Conservation (phyloP, 352 stramenopile species). For the Phytophthora vignae region DNA sequence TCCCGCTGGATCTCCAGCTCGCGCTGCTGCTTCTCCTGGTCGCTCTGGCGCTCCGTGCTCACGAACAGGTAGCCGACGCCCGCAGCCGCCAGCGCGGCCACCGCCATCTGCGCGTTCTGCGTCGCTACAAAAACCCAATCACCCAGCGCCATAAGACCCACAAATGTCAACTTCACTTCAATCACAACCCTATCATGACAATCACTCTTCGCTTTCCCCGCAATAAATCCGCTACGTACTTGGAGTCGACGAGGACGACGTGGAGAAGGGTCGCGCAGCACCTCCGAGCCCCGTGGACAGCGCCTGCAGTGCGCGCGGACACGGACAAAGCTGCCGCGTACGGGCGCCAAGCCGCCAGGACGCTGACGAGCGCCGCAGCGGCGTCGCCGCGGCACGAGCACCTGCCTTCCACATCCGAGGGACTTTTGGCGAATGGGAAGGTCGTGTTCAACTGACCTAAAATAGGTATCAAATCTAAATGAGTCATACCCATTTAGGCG, state of each 20-base stretch:
- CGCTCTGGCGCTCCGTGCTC: conserved; percentile 47
- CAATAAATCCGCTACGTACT: conserved; percentile 24
- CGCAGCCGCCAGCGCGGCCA: conserved; percentile 39
- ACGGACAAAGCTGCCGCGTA: background rate
- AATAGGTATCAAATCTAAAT: background rate
- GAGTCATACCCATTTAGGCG: no score
- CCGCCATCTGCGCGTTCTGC: conserved; percentile 36
- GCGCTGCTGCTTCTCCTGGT: conserved; percentile 64
- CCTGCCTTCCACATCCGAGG: conserved; percentile 40
- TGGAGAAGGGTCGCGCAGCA: conserved; percentile 25
- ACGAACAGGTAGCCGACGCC: conserved; percentile 65
- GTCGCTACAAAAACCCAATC: conserved; percentile 19
- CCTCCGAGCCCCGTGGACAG: conserved; percentile 1
- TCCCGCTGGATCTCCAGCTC: conserved; percentile 72
- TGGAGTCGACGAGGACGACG: conserved; percentile 22
- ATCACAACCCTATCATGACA: background rate
- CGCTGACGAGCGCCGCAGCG: conserved; percentile 16
- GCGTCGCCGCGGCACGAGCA: conserved; percentile 3
- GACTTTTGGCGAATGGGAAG: background rate
- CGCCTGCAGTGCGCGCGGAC: conserved; percentile 15
- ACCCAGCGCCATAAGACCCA: background rate
- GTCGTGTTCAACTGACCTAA: background rate
- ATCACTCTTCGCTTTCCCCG: background rate
- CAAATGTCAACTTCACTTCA: conserved; percentile 7
- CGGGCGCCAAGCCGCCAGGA: background rate